These are phyloP conservation scores for Uncinocarpus reesii DNA, from an alignment of 2,329 filamentous ascomycete genomes.

Conservation along the genomic window DNA sequence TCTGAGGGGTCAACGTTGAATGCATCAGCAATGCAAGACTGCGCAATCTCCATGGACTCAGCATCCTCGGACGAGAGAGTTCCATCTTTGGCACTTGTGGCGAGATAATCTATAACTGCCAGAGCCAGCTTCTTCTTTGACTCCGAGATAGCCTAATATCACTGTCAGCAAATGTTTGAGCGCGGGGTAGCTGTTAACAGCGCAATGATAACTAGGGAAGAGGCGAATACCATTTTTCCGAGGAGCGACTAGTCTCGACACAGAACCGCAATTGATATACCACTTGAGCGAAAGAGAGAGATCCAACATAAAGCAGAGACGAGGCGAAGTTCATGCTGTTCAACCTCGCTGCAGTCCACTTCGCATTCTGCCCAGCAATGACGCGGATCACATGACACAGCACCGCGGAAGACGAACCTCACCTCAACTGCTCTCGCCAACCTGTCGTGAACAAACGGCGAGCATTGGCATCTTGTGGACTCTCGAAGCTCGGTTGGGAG, in stretches of 20 bases:
- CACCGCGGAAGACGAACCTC: not conserved
- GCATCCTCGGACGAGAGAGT: conserved; percentile 78
- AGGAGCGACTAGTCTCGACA: not conserved
- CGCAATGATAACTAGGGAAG: not conserved
- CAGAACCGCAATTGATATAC: not conserved
- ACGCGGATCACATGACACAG: conserved; percentile 9
- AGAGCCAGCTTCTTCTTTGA: conserved; percentile 84
- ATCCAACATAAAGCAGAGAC: not conserved
- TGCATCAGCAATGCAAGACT: conserved; percentile 86
- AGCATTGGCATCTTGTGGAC: conserved; percentile 13
- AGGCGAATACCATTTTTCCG: not conserved
- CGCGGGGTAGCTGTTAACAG: not conserved
- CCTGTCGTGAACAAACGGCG: conserved; percentile 15
- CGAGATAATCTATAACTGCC: conserved; percentile 92
- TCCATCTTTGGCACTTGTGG: conserved; percentile 72
- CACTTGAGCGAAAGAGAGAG: not conserved
- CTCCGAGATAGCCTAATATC: conserved; percentile 34
- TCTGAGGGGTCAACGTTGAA: conserved; percentile 90
- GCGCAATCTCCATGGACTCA: conserved; percentile 87
- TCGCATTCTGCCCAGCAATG: not conserved
- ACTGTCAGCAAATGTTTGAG: not conserved
- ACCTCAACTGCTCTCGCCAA: too few species aligned
- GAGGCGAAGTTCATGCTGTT: not conserved
- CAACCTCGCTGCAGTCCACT: not conserved
- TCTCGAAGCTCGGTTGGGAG: conserved; percentile 19